Percentiles rank a stretch among this genome's conserved stretches.
These are phyloP conservation scores for Adiantum capillusveneris DNA, from an alignment of 75 land plant genomes.

Conservation along the genomic window DNA sequence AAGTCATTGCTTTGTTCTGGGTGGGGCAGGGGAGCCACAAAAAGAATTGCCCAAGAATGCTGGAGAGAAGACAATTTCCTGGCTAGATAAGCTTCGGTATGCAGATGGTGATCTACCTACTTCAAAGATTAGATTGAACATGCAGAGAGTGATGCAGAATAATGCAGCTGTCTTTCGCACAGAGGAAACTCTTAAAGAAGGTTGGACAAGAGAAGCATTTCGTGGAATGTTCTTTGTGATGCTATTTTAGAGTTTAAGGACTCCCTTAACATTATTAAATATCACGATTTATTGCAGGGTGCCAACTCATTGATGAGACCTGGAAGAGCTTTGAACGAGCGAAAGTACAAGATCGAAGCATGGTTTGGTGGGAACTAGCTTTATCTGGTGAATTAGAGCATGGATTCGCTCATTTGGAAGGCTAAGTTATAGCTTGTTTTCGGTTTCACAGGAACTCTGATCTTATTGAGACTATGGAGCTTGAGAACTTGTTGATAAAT, in stretches of 20 bases:
- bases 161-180: conserved; percentile 99
- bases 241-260: too few relatives aligned
- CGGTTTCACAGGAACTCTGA: conserved; percentile 80
- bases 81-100: conserved; percentile 89
- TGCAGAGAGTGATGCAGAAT: conserved; percentile 95
- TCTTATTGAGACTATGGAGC: conserved; percentile 88
- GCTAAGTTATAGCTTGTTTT: neutral
- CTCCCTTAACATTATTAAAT: too few relatives aligned
- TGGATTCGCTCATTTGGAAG: neutral
- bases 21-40: conserved; percentile 62
- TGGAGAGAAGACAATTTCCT: conserved; percentile 84
- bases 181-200: conserved; percentile 87
- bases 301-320: conserved; percentile 68
- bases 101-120: conserved; percentile 82
- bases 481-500: conserved; percentile 96
- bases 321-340: conserved; percentile 80
- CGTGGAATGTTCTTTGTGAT: too few relatives aligned
- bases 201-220: conserved; percentile 30
- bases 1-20: neutral
- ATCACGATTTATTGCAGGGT: conserved; percentile 43
- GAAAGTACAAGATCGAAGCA: conserved; percentile 59
- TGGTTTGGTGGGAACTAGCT: conserved; percentile 61
- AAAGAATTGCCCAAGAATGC: conserved; percentile 78
- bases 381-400: neutral
- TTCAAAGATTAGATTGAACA: conserved; percentile 78